Base-by-base conservation (phyloP, 2,329 filamentous ascomycete genomes). In the Colletotrichum sp. region DNA sequence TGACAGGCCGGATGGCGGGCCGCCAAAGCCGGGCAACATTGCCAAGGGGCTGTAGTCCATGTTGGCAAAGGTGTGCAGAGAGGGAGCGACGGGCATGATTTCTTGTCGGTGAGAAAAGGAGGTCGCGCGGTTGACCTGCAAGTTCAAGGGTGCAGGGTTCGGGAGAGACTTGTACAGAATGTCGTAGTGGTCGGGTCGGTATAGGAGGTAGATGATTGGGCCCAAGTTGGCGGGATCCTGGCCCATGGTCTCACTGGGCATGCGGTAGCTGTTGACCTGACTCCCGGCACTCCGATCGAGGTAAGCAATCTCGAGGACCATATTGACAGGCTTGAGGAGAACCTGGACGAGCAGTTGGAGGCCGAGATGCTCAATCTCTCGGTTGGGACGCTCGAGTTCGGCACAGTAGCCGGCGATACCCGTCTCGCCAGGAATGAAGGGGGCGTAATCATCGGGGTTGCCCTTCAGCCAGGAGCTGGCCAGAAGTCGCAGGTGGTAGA, bases 301-400 rank as follows among this genome's bases (percentile, higher is more conserved):
- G 82, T 98, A 98, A 70, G 95, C 92, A 77, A 98, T 94, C 82
- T 98, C 95, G 25, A 98, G 91, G 6, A 93, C 92, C 78, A 98
- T 92, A 19, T 93, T 92, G 66, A 93, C 93, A 9, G 94, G 94
- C 81, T 95, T 93, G 77, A 98, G 91, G 5, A 98, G 89, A 30
- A 95, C 91, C 78, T 96, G 93, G 77, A 94, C 91, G 66, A 98
- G 88, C 4, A 95, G 91, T 75, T 92, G 92, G 77, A 98, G 89
- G 59, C 95, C 95, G n/a, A 98, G 87, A 80, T 98, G 93, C 79
- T 99, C 97, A 77, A 98, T 98, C 86, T 98, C 96, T 67, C 93
- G 92, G 79, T 93, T 91, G 19, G 93, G 90, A 1, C 94, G 91
- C 82, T 98, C 94, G 78, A 98, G 92, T 16, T 90, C 89, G 52